Conservation (phyloP, 169 alveolate genomes). For the Cryptosporidium baileyi region DNA sequence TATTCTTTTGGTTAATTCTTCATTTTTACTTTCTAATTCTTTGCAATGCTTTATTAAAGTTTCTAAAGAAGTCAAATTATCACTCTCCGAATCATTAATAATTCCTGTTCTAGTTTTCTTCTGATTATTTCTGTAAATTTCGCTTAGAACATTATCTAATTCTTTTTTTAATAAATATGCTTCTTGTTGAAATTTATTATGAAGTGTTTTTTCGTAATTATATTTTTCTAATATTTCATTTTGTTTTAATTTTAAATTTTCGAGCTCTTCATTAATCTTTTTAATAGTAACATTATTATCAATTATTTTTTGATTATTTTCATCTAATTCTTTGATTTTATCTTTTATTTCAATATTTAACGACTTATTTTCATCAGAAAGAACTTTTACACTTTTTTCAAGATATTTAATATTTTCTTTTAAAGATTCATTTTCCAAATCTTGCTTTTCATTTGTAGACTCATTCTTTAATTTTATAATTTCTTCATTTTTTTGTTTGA, state of each 20-base stretch:
- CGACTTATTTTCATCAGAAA: background rate
- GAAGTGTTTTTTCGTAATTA: conserved; percentile 17
- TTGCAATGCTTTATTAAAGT: conserved; percentile 24
- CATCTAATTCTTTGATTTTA: background rate
- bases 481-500: conserved; percentile 26
- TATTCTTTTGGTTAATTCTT: background rate
- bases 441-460: background rate
- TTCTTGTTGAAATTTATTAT: conserved; percentile 44
- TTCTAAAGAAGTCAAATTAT: conserved; percentile 18
- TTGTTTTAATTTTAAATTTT: background rate
- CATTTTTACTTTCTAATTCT: conserved; percentile 40
- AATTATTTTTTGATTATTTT: background rate
- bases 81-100: conserved; percentile 8
- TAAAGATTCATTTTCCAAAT: background rate
- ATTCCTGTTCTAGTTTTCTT: conserved; percentile 25
- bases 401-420: background rate
- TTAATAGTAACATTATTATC: background rate
- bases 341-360: background rate
- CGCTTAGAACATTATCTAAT: conserved; percentile 50
- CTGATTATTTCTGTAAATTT: conserved; percentile 8
- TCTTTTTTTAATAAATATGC: conserved; percentile 14
- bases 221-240: background rate
- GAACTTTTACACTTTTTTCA: background rate
- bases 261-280: background rate
- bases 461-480: background rate